Evolutionary conservation across 2,329 filamentous ascomycete genomes (phyloP).

Genomic region (Trichoderma hamatum): DNA sequence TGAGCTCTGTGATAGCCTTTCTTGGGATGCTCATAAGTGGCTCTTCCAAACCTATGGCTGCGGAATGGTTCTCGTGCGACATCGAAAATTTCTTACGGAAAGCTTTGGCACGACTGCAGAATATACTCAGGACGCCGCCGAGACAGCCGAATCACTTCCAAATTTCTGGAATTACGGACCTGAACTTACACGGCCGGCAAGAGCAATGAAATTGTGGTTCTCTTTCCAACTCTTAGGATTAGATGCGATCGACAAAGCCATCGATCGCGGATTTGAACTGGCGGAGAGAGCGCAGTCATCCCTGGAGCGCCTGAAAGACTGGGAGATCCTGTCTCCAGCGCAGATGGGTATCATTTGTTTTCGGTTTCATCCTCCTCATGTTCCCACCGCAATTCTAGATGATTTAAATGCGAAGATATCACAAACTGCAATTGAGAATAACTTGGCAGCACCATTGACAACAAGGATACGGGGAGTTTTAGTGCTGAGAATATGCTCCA

Average conservation of each 20-base stretch:
- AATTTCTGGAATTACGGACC: conserved; percentile 36
- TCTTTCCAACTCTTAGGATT: conserved; percentile 32
- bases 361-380: conserved; percentile 24
- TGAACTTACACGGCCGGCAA: conserved; percentile 33
- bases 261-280: conserved; percentile 33
- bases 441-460: conserved; percentile 28
- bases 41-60: conserved; percentile 36
- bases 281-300: conserved; percentile 32
- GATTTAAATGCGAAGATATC: conserved; percentile 26
- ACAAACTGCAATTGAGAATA: conserved; percentile 11
- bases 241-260: conserved; percentile 30
- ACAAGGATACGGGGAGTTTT: conserved; percentile 27
- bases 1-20: conserved; percentile 32
- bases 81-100: conserved; percentile 27
- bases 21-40: conserved; percentile 38
- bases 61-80: conserved; percentile 32
- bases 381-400: conserved; percentile 14
- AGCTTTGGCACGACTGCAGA: conserved; percentile 35
- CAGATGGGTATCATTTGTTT: conserved; percentile 33
- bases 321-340: conserved; percentile 35
- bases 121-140: conserved; percentile 34
- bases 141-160: conserved; percentile 32
- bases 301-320: conserved; percentile 28
- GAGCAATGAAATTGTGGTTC: conserved; percentile 37
- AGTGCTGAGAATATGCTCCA: conserved; percentile 28